Percentiles rank a stretch among this genome's conserved stretches.
These are phyloP conservation scores for Hyaloscypha finlandica DNA, from an alignment of 495 filamentous ascomycete species.

Conservation along the genomic window DNA sequence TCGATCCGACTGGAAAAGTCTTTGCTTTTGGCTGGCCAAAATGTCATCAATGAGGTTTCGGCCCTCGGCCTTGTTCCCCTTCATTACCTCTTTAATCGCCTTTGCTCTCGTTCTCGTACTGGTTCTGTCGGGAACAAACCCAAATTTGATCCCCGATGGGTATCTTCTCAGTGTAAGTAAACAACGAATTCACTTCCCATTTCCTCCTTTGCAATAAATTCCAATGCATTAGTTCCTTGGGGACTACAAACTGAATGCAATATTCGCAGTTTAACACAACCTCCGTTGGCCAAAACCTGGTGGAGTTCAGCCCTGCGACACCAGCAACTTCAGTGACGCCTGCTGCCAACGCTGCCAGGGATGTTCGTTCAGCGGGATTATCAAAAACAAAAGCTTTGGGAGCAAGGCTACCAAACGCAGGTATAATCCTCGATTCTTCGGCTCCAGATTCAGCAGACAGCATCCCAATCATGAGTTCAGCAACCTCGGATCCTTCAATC, in stretches of 20 bases:
- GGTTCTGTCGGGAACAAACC: slow-evolving; percentile 13
- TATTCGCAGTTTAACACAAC: slow-evolving; percentile 13
- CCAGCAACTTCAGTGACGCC: not conserved
- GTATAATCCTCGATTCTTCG: not conserved
- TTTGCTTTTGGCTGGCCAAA: slow-evolving; percentile 4
- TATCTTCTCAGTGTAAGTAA: slow-evolving; percentile 16
- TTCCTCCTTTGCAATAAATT: not conserved
- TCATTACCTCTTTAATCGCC: slow-evolving; percentile 5
- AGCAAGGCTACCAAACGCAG: not conserved
- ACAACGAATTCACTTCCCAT: not conserved
- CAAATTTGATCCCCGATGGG: slow-evolving; percentile 3
- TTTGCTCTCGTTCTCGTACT: slow-evolving; percentile 10
- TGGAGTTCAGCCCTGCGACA: slow-evolving; percentile 6
- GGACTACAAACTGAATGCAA: not conserved
- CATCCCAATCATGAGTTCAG: not conserved
- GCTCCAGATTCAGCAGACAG: not conserved
- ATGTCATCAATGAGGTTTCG: slow-evolving; percentile 13
- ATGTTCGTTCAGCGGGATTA: not conserved
- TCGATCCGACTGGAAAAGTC: not conserved
- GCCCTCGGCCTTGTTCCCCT: slow-evolving; percentile 9
- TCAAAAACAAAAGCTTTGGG: not conserved
- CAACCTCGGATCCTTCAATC: not conserved
- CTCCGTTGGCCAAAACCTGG: slow-evolving; percentile 6
- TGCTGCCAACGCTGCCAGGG: not conserved
- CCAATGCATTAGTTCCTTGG: no score